Conservation (phyloP, 208 protist species). For the Leishmania mexicana region DNA sequence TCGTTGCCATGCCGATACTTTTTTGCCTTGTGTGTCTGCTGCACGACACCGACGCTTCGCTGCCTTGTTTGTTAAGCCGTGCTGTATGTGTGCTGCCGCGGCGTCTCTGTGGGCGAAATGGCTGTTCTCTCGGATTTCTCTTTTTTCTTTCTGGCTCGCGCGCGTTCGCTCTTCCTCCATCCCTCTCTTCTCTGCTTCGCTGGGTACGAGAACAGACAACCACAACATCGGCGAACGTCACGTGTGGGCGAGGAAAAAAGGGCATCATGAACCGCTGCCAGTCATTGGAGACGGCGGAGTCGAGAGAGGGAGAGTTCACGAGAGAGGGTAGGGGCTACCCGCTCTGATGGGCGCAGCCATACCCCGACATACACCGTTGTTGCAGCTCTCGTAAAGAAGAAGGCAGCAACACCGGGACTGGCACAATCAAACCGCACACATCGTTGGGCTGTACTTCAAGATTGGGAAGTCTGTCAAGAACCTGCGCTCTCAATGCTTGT, state of each 20-base stretch:
- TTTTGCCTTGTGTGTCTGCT: not conserved
- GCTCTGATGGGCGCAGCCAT: not conserved
- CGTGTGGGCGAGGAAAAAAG: not conserved
- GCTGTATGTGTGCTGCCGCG: not conserved
- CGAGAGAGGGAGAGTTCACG: not conserved
- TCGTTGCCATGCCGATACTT: not conserved
- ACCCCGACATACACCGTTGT: not conserved
- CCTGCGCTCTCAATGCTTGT: not conserved
- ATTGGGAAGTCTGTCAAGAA: not conserved
- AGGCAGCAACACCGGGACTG: not conserved
- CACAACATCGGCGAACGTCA: not conserved
- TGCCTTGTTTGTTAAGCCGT: not conserved
- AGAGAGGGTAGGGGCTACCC: not conserved
- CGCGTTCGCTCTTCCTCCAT: not conserved
- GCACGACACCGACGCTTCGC: not conserved
- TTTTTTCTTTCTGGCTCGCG: constrained; percentile 6
- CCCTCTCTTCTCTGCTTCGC: not conserved
- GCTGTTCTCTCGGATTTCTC: not conserved
- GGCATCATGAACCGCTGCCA: not conserved
- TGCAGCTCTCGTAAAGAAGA: not conserved
- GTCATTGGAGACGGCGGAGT: not conserved
- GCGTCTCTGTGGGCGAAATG: not conserved
- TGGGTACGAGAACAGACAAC: not conserved
- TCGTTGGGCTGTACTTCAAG: not conserved
- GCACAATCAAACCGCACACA: not conserved